Evolutionary conservation across 2,329 filamentous ascomycete species (phyloP).

Genomic region (Phyllosticta ampelicida): DNA sequence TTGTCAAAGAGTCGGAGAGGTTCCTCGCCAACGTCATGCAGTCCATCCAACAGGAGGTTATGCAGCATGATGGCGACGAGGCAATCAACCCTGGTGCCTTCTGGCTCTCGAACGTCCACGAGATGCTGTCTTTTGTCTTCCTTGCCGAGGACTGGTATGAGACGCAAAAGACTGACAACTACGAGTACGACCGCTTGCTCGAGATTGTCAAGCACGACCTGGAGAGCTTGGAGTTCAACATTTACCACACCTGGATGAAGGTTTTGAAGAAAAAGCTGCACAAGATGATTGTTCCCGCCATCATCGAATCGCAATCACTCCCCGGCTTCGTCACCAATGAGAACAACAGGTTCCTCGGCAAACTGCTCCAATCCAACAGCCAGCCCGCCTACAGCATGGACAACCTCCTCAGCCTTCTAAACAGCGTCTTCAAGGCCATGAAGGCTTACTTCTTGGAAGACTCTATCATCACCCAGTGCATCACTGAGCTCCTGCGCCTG

Average conservation of each 20-base stretch:
- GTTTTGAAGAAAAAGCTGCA: slow-evolving; percentile 97
- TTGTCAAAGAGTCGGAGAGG: slow-evolving; percentile 97
- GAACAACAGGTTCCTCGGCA: slow-evolving; percentile 95
- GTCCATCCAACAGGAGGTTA: slow-evolving; percentile 97
- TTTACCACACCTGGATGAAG: slow-evolving; percentile 99
- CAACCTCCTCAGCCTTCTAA: slow-evolving; percentile 86
- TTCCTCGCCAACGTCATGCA: slow-evolving; percentile 99
- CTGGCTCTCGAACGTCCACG: slow-evolving; percentile 98
- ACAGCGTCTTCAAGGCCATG: slow-evolving; percentile 97
- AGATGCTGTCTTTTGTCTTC: slow-evolving; percentile 99
- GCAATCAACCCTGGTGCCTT: slow-evolving; percentile 95
- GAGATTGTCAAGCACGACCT: slow-evolving; percentile 99
- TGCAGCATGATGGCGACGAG: slow-evolving; percentile 96
- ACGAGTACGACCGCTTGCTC: slow-evolving; percentile 92
- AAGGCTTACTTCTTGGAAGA: slow-evolving; percentile 97
- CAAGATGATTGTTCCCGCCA: slow-evolving; percentile 99
- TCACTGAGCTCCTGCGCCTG: slow-evolving; percentile 83
- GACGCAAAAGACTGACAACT: slow-evolving; percentile 97
- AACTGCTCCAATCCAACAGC: slow-evolving; percentile 83
- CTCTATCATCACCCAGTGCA: slow-evolving; percentile 86
- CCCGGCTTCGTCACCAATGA: slow-evolving; percentile 98
- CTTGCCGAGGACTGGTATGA: slow-evolving; percentile 99
- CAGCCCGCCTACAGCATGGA: slow-evolving; percentile 99
- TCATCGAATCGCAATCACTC: slow-evolving; percentile 96
- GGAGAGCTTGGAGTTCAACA: slow-evolving; percentile 98